Evolutionary conservation across 2,329 filamentous ascomycete genomes (phyloP).

Genomic region (Chaetomiaceae sp.): DNA sequence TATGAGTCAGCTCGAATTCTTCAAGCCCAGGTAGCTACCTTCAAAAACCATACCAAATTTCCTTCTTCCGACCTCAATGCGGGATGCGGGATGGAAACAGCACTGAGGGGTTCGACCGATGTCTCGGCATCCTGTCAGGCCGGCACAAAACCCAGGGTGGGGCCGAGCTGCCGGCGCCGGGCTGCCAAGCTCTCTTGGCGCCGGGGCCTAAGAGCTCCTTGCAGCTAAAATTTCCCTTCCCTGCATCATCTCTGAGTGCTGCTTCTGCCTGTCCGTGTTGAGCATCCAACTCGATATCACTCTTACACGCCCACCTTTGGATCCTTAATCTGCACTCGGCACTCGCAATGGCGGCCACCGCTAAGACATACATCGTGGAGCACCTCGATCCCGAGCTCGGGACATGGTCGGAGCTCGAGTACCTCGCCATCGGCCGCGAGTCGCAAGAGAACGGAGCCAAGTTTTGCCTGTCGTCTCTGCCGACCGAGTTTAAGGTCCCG

Average conservation of each 20-base stretch:
- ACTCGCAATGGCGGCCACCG: constrained; percentile 34
- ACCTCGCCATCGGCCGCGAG: constrained; percentile 80
- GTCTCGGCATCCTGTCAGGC: too few species aligned
- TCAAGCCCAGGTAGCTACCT: too few species aligned
- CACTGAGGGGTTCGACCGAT: not conserved
- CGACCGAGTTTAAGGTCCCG: constrained; percentile 62
- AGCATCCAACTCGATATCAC: too few species aligned
- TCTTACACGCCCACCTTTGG: too few species aligned
- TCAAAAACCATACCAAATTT: too few species aligned
- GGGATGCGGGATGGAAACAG: not conserved
- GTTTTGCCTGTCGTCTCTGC: constrained; percentile 81
- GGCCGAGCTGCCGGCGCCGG: constrained; percentile 9
- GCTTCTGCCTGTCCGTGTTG: too few species aligned
- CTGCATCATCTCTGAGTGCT: too few species aligned
- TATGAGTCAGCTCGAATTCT: too few species aligned
- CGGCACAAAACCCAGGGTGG: not conserved
- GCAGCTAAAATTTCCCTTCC: constrained; percentile 15
- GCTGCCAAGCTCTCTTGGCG: constrained; percentile 16
- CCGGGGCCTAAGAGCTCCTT: constrained; percentile 1
- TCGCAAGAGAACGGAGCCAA: constrained; percentile 59
- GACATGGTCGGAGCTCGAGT: constrained; percentile 90
- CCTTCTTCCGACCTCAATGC: too few species aligned
- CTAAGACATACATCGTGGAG: constrained; percentile 87
- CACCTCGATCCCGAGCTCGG: constrained; percentile 94
- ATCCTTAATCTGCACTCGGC: too few species aligned